Conservation (phyloP, 2,329 filamentous ascomycete species). For the Metarhizium humberi region DNA sequence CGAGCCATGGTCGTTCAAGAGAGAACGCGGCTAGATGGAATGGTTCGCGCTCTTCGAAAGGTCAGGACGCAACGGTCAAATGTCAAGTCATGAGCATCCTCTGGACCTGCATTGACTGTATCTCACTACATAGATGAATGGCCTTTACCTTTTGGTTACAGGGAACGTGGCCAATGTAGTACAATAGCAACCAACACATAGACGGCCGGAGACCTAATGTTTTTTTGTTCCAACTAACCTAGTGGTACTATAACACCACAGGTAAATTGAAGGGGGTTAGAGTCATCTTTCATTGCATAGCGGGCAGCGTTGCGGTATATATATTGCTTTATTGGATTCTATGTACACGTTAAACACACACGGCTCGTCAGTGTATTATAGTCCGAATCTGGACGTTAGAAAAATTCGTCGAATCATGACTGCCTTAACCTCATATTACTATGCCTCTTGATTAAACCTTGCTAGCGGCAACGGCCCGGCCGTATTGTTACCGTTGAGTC, state of each 20-base stretch:
- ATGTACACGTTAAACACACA: not conserved
- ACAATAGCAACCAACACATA: too few relatives aligned
- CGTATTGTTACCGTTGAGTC: not conserved
- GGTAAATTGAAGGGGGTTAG: not conserved
- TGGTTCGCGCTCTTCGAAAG: conserved; percentile 68
- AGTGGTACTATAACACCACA: not conserved
- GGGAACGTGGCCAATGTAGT: too few relatives aligned
- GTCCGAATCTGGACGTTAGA: not conserved
- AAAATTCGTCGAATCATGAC: not conserved
- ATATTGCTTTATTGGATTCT: not conserved
- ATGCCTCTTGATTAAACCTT: not conserved
- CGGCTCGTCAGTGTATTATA: not conserved
- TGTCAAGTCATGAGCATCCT: not conserved
- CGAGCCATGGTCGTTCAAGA: conserved; percentile 72
- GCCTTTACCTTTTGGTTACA: too few relatives aligned
- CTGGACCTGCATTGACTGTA: not conserved
- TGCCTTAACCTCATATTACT: not conserved
- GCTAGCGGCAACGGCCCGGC: not conserved
- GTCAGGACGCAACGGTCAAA: conserved; percentile 19
- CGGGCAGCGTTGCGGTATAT: not conserved
- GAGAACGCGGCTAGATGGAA: conserved; percentile 66
- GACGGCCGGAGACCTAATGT: too few relatives aligned
- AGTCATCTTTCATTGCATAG: not conserved
- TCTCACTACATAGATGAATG: not conserved
- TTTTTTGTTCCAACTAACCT: not conserved